Evolutionary conservation across 352 stramenopile genomes (phyloP).

Genomic region (Phytophthora pisi): DNA sequence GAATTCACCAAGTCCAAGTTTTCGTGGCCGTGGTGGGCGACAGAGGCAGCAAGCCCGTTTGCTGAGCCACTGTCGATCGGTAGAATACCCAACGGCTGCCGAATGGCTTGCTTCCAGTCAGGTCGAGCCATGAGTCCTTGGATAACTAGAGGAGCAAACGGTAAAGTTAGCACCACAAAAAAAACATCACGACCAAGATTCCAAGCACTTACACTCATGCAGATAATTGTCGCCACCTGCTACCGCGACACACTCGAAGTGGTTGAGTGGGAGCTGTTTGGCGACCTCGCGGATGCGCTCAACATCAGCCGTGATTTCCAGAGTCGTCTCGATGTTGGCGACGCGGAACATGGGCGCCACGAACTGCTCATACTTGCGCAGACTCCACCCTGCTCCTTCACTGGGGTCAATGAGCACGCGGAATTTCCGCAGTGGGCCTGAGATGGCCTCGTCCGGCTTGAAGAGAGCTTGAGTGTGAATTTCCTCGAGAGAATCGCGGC

Average conservation of each 20-base stretch:
- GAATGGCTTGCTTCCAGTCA: slow-evolving; percentile 67
- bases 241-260: slow-evolving; percentile 61
- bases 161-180: slow-evolving; percentile 4
- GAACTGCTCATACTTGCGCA: slow-evolving; percentile 52
- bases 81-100: slow-evolving; percentile 52
- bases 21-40: slow-evolving; percentile 46
- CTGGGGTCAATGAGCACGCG: slow-evolving; percentile 67
- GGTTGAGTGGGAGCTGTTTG: slow-evolving; percentile 44
- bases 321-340: slow-evolving; percentile 47
- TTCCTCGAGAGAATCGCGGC: slow-evolving; percentile 16
- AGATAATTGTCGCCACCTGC: slow-evolving; percentile 60
- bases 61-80: slow-evolving; percentile 38
- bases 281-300: slow-evolving; percentile 50
- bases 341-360: slow-evolving; percentile 56
- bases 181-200: no score
- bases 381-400: slow-evolving; percentile 34
- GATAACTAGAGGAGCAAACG: slow-evolving; percentile 41
- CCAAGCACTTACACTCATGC: slow-evolving; percentile 44
- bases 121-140: slow-evolving; percentile 65
- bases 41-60: slow-evolving; percentile 60
- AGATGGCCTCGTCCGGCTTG: slow-evolving; percentile 13
- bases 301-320: slow-evolving; percentile 44
- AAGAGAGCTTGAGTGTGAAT: slow-evolving; percentile 20
- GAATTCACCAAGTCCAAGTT: slow-evolving; percentile 37
- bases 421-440: slow-evolving; percentile 39